Evolutionary conservation across 306 rosid species (phyloP).

Genomic region (Adenanthera pavonina): DNA sequence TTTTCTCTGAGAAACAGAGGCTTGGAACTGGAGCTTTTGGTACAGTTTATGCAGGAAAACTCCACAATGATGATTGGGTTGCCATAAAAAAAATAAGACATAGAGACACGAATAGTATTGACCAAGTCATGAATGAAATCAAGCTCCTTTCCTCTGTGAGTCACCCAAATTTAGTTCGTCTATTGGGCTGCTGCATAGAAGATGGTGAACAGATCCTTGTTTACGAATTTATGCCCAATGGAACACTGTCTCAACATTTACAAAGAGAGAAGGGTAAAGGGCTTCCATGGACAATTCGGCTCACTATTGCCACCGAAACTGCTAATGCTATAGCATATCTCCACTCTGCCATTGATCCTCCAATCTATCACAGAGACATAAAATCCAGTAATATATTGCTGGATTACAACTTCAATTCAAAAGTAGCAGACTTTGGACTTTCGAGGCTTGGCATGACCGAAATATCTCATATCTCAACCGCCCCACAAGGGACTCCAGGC

Average conservation of each 20-base stretch:
- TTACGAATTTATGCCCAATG: conserved; percentile 90
- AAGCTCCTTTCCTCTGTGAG: conserved; percentile 93
- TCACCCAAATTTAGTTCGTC: conserved; percentile 92
- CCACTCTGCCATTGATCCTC: conserved; percentile 84
- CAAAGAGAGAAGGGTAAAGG: conserved; percentile 73
- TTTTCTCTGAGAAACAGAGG: conserved; percentile 77
- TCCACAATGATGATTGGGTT: conserved; percentile 77
- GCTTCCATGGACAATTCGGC: conserved; percentile 88
- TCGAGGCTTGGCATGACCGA: conserved; percentile 91
- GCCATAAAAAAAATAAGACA: conserved; percentile 85
- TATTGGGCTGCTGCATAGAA: conserved; percentile 93
- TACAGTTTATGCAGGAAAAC: conserved; percentile 86
- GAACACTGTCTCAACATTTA: conserved; percentile 86
- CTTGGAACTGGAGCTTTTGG: conserved; percentile 97
- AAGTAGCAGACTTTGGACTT: conserved; percentile 98
- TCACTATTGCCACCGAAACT: conserved; percentile 89
- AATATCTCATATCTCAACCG: conserved; percentile 88
- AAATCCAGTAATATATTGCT: conserved; percentile 90
- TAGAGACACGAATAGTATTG: conserved; percentile 81
- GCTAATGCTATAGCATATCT: conserved; percentile 92
- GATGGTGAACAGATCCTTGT: conserved; percentile 91
- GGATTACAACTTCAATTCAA: conserved; percentile 81
- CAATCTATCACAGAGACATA: conserved; percentile 95
- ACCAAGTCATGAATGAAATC: conserved; percentile 96
- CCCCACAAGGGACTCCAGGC: conserved; percentile 99